Conservation (phyloP, 352 stramenopile genomes). For the Phytophthora crassamura region DNA sequence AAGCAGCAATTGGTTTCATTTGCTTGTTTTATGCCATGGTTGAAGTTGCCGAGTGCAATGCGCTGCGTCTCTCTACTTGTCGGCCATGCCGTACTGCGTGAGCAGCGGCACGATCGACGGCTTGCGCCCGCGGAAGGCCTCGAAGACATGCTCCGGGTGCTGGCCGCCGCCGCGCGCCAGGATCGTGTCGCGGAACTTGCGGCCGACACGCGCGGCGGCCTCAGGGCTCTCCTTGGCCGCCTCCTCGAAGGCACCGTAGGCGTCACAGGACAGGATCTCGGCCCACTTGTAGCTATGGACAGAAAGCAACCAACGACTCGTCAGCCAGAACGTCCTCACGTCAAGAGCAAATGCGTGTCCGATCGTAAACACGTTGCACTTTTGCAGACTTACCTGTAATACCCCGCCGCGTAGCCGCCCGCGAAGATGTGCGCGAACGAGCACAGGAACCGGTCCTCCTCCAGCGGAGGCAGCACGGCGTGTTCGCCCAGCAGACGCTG, state of each 20-base stretch:
- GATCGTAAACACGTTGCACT: constrained; percentile 16
- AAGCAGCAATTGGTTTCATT: constrained; percentile 7
- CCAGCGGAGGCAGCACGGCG: constrained; percentile 90
- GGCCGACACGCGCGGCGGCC: constrained; percentile 84
- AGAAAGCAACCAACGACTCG: constrained; percentile 8
- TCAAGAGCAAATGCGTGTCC: neutral
- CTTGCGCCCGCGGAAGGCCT: constrained; percentile 95
- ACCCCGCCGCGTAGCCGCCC: constrained; percentile 97
- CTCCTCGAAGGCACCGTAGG: constrained; percentile 98
- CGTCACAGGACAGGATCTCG: constrained; percentile 97
- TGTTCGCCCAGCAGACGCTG: constrained; percentile 84
- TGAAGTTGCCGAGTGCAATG: constrained; percentile 13
- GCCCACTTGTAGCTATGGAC: constrained; percentile 94
- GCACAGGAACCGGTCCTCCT: constrained; percentile 98
- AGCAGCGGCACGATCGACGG: constrained; percentile 94
- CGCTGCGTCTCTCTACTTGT: constrained; percentile 26
- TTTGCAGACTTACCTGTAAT: constrained; percentile 89
- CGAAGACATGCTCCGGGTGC: constrained; percentile 94
- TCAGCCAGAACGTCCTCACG: neutral
- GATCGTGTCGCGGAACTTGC: constrained; percentile 95
- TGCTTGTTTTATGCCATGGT: constrained; percentile 9
- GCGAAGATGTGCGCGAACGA: constrained; percentile 99
- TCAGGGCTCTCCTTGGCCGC: constrained; percentile 62
- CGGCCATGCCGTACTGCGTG: constrained; percentile 92
- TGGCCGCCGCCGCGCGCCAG: constrained; percentile 87